Base-by-base conservation (phyloP, 345 rosid species). In the Sisymbrium altissimum region DNA sequence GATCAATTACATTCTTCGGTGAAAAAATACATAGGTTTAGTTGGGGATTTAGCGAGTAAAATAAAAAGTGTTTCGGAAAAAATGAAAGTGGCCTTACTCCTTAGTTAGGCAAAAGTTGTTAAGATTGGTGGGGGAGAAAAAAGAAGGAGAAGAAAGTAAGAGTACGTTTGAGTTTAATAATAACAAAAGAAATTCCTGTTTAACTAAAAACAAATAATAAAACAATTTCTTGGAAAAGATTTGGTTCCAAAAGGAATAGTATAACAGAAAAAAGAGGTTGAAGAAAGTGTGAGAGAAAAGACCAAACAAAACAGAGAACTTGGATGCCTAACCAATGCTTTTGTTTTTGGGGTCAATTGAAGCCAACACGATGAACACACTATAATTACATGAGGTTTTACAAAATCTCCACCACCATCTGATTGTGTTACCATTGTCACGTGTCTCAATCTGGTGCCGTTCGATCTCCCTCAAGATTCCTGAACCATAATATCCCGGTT, bases 241-340 rank as follows among this genome's bases (percentile, higher is more conserved):
- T 29, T 36, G 79, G 55, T 56, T 61, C 50, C 40, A 64, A 62
- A 32, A 62, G 69, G 79, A 53, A 76, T 62, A 59, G 7, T 33
- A 48, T 27, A 48, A 77, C 0, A 67, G 38, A 63, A 57, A 78
- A 62, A 56, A 35, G 38, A 68, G 73, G 29, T 57, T 45, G 68
- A 44, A 36, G 66, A 64, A 70, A 45, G 52, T 64, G 39, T 46
- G 32, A 56, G 60, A 65, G 67, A 50, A 66, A 38, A 58, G 57
- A 58, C 64, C 68, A 77, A 65, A 66, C 76, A 65, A 65, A 65
- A 71, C 54, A 66, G 23, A 67, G 78, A 72, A 78, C 55, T 67
- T 78, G 59, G 36, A 62, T 73, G 75, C 81, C 81, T 78, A 73
- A 78, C 81, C 81, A 68, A 68, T 78, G 66, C 78, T 62, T 78